A percentile compares a stretch with the other conserved stretches of the same genome.
phyloP scores from a whole-genome alignment of 2,329 filamentous ascomycete genomes.

The Reticulascus tulasneorum region DNA sequence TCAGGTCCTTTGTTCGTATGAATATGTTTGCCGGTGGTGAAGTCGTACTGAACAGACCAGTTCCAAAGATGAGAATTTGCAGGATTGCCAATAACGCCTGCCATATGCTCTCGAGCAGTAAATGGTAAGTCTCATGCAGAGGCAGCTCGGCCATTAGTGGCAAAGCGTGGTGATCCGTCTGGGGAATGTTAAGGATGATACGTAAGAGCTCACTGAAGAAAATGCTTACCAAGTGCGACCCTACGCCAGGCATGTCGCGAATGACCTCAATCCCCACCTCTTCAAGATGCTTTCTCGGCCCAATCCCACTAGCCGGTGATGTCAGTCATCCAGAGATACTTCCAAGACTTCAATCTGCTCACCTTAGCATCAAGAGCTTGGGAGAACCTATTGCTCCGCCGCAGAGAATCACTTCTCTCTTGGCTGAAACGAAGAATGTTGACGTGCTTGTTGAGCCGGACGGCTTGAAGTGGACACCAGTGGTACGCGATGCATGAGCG shows the following conservation, averaged over 20 bases:
- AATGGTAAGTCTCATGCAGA: too few relatives aligned
- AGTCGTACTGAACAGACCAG: constrained; percentile 20
- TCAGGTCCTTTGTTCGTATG: constrained; percentile 24
- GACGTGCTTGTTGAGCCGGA: constrained; percentile 8
- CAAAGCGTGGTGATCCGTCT: constrained; percentile 24
- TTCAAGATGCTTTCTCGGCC: constrained; percentile 17
- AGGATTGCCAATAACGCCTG: constrained; percentile 24
- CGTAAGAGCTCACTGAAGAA: too few relatives aligned
- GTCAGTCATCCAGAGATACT: too few relatives aligned
- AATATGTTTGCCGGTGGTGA: too few relatives aligned
- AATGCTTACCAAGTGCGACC: constrained; percentile 19
- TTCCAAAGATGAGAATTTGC: too few relatives aligned
- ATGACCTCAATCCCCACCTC: constrained; percentile 17
- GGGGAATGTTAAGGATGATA: too few relatives aligned
- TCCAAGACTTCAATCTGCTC: background rate
- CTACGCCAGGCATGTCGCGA: constrained; percentile 22
- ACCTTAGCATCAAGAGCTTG: constrained; percentile 25
- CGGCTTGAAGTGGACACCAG: constrained; percentile 19
- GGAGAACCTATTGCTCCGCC: constrained; percentile 23
- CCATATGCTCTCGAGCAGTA: too few relatives aligned
- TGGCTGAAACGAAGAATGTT: constrained; percentile 20
- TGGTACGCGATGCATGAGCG: constrained; percentile 13
- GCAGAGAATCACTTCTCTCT: constrained; percentile 26
- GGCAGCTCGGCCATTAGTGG: constrained; percentile 14
- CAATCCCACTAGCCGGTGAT: constrained; percentile 23